Percentiles rank a stretch among this genome's conserved stretches.
These are phyloP conservation scores for Fusarium sp. DNA, from an alignment of 2,329 filamentous ascomycete genomes.

Conservation along the genomic window DNA sequence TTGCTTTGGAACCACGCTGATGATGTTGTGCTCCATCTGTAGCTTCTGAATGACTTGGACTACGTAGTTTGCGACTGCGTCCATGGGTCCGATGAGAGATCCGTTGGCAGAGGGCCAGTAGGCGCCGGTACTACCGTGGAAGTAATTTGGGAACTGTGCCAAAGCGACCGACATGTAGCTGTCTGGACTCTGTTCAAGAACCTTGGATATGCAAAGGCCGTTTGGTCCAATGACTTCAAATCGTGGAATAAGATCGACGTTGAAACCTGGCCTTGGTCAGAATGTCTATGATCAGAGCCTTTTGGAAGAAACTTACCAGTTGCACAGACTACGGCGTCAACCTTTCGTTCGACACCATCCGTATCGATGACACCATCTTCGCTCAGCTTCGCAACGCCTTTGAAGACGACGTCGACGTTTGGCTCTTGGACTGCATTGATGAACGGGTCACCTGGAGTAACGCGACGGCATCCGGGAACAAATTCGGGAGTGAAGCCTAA, in stretches of 20 bases:
- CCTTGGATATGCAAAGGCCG: background rate
- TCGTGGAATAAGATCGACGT: background rate
- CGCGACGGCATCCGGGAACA: background rate
- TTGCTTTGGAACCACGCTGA: background rate
- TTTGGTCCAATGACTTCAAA: background rate
- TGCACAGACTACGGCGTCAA: background rate
- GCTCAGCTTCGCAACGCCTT: rapidly evolving
- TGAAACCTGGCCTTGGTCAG: rapidly evolving
- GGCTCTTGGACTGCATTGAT: background rate
- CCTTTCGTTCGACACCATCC: background rate
- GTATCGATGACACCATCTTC: background rate
- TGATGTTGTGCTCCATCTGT: background rate
- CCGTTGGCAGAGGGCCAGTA: background rate
- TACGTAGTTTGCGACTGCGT: background rate
- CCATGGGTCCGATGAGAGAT: background rate
- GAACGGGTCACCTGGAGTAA: background rate
- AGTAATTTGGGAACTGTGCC: background rate
- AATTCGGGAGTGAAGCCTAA: background rate
- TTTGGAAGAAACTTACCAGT: background rate
- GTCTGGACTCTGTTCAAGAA: background rate
- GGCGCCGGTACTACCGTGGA: background rate
- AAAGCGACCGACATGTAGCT: background rate
- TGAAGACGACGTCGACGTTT: background rate
- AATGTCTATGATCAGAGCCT: rapidly evolving
- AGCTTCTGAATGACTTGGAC: background rate